Conservation (phyloP, 441 rosid species). For the Adansonia gregorii region DNA sequence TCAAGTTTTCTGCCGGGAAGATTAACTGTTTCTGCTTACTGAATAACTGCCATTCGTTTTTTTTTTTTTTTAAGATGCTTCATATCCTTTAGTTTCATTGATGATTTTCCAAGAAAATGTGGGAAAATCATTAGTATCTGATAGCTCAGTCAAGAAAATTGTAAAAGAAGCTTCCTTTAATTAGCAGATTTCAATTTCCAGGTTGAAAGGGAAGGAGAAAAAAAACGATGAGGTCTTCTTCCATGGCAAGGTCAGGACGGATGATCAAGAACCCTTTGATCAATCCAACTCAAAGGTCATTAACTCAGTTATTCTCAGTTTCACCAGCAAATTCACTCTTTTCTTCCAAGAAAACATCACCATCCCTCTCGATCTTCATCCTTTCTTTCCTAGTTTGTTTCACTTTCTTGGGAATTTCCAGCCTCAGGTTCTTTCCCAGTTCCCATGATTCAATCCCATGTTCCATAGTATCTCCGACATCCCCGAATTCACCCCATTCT, state of each 20-base stretch:
- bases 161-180: not conserved
- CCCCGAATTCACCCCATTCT: constrained; percentile 35
- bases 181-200: no score
- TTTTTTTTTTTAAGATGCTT: not conserved
- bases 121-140: not conserved
- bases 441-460: constrained; percentile 40
- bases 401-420: constrained; percentile 52
- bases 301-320: constrained; percentile 42
- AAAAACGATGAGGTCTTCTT: constrained; percentile 26
- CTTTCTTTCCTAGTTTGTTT: constrained; percentile 50
- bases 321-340: constrained; percentile 46
- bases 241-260: constrained; percentile 63
- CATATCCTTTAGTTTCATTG: not conserved
- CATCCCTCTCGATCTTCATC: constrained; percentile 39
- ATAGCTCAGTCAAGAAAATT: not conserved
- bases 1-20: constrained; percentile 33
- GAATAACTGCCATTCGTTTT: not conserved
- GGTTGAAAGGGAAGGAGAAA: not conserved
- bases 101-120: not conserved
- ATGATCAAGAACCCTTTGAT: constrained; percentile 51
- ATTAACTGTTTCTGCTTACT: constrained; percentile 22
- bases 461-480: constrained; percentile 43
- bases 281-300: constrained; percentile 45
- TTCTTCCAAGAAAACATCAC: constrained; percentile 47
- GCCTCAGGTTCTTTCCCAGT: constrained; percentile 39